A percentile compares a stretch with the other conserved stretches of the same genome.
Conservation (phyloP, 768 basidiomycete species). For the Clitopilus hobsonii region DNA sequence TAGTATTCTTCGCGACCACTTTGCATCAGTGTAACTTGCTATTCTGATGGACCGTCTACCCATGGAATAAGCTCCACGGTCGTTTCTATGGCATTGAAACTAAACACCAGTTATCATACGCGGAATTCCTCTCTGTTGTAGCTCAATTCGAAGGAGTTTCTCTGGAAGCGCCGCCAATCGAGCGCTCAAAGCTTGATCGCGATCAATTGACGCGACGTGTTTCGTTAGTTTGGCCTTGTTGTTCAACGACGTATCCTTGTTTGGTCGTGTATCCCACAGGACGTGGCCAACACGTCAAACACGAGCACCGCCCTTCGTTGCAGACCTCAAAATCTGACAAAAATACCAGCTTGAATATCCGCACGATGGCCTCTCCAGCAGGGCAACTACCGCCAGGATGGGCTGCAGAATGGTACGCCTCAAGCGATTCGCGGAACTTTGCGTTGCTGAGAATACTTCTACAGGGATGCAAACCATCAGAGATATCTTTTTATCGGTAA, state of each 20-base stretch:
- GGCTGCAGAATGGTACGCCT: conserved; percentile 82
- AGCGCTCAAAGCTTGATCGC: no score
- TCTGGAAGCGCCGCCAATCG: no score
- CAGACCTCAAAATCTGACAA: conserved; percentile 1
- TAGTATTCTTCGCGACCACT: no score
- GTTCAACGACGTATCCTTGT: conserved; percentile 21
- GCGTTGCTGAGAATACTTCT: conserved; percentile 11
- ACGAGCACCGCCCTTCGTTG: conserved; percentile 1
- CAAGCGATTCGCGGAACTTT: conserved; percentile 6
- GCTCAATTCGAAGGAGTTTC: no score
- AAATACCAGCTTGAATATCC: conserved; percentile 6
- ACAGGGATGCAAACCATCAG: conserved; percentile 76
- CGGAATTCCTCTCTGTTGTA: no score
- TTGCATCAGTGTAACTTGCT: no score
- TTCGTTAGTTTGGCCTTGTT: conserved; percentile 19
- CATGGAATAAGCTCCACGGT: no score
- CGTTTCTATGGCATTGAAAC: no score
- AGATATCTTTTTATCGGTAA: conserved; percentile 86
- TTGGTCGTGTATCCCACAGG: conserved; percentile 18
- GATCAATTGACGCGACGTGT: no score
- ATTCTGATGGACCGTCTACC: no score
- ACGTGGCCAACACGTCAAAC: conserved; percentile 22
- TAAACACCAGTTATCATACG: no score
- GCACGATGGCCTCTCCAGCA: conserved; percentile 44
- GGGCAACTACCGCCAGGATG: conserved; percentile 87